A percentile compares a stretch with the other conserved stretches of the same genome.
These are phyloP conservation scores for Torulaspora delbrueckii DNA, from an alignment of 805 yeast species.

Conservation along the genomic window DNA sequence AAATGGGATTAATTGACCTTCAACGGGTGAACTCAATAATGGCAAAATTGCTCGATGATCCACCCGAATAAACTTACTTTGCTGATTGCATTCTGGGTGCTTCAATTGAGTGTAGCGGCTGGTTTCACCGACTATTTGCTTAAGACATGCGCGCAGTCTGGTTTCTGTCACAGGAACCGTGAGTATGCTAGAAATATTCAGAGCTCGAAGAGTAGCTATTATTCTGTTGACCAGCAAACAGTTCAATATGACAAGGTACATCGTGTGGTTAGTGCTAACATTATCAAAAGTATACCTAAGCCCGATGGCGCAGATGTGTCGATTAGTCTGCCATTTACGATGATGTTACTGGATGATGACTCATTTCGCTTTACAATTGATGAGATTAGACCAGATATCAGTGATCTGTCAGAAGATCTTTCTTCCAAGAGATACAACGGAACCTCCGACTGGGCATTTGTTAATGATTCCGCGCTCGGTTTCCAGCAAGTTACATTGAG, in stretches of 20 bases:
- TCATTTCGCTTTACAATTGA: constrained; percentile 60
- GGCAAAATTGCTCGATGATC: neutral
- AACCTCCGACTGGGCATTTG: constrained; percentile 56
- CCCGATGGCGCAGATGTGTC: constrained; percentile 30
- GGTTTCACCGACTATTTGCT: constrained; percentile 64
- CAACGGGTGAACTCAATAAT: too few relatives aligned
- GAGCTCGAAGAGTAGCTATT: constrained; percentile 35
- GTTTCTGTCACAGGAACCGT: constrained; percentile 79
- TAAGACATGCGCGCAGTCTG: constrained; percentile 72
- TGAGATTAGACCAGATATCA: constrained; percentile 45
- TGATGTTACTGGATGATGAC: constrained; percentile 49
- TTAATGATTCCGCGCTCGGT: constrained; percentile 16
- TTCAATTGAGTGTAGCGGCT: constrained; percentile 2
- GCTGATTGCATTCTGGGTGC: neutral
- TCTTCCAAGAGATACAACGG: constrained; percentile 53
- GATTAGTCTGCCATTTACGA: constrained; percentile 49
- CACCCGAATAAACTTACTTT: neutral
- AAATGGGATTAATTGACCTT: neutral
- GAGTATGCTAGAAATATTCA: constrained; percentile 49
- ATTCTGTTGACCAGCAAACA: constrained; percentile 39
- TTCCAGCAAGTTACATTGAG: constrained; percentile 1
- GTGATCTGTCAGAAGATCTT: constrained; percentile 26
- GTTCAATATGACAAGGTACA: constrained; percentile 28
- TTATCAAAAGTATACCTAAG: constrained; percentile 42
- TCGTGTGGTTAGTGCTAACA: constrained; percentile 41